Base-by-base conservation (phyloP, 768 basidiomycete species). In the Auriscalpium microsporum region DNA sequence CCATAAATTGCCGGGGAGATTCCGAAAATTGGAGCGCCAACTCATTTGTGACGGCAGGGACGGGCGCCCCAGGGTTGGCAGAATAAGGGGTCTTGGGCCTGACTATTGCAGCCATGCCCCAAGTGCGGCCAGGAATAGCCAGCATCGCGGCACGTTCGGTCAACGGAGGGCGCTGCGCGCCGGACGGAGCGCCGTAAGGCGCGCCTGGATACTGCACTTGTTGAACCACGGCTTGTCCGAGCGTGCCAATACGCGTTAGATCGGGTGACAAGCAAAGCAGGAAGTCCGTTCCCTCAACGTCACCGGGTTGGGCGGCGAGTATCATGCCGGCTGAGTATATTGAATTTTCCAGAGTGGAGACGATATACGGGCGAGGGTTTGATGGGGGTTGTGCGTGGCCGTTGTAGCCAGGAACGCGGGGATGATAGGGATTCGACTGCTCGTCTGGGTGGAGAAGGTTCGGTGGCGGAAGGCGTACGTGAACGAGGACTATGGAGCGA, bases 21-120 rank as follows among this genome's bases (percentile, higher is more conserved):
- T 87, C 83, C n/a, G 80, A 81, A 63, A 88, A 86, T 66, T 94
- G 90, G 17, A 81, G 79, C 0, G 86, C 87, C 42, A 95, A 74
- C 71, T 95, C 92, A 64, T 94, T 93, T 50, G 79, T 82, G 35
- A 79, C 71, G 2, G 78, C 72, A 11, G 85, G 83, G 1, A 73
- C 69, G 33, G 83, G 78, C 33, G 67, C 65, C 14, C 64, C 64
- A 8, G 68, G 62, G 1, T 69, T 58, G 37, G 68, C 66, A 10
- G 77, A 69, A 21, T 73, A 48, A 50, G 58, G 48, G 35, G 62
- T 56, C 54, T 63, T 70, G 14, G 72, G 63, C 36, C 66, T 49
- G 69, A 73, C 42, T 64, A 86, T 75, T 17, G 78, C 72, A 4
- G 86, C 84, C 73, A 91, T 84, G 23, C 84, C 87, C 89, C 90